Base-by-base conservation (phyloP, 164 flowering plant genomes). In the Dillenia turbinata region DNA sequence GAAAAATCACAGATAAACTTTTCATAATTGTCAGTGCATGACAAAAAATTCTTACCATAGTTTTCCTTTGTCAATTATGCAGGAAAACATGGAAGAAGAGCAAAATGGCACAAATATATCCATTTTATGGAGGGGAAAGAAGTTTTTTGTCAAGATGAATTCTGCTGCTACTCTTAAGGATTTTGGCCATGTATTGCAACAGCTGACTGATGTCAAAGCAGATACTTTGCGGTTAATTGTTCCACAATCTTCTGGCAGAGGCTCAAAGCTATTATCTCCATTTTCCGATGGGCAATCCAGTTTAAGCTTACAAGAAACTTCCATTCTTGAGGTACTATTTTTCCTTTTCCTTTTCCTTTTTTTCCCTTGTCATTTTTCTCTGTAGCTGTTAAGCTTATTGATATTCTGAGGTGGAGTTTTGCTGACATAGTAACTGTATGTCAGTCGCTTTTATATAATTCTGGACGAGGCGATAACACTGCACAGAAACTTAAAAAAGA, bases 181-280 rank as follows among this genome's bases (percentile, higher is more conserved):
- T 43, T 69, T 94, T 46, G 99, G 96, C 10, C 53, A 70, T 15
- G 85, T 81, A 60, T 73, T 94, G 61, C 95, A 78, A 71, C 78
- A 69, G 51, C 66, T 91, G 73, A 87, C 93, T 11, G 70, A 69
- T 71, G 86, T 89, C 52, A 81, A 78, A 77, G 78, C 86, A 52
- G 90, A 91, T 69, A 91, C 99, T 3, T 71, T 91, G 81, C 71
- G 87, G 52, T 73, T 94, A 13, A 83, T 94, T 74, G 77, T 91
- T 63, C 96, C 96, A 9, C 76, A 64, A 47, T 54, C 77, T 58
- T 62, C 75, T 13, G 57, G 55, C 51, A 79, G 76, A 71, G 71
- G 75, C 66, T 85, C 96, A n/a, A 86, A 72, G 56, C 19, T 87
- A 77, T 19, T 94, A 11, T 66, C 67, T 62, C 99, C 97, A 45